phyloP scores from a whole-genome alignment of 2,329 filamentous ascomycete species.

The Xylaria sp. region DNA sequence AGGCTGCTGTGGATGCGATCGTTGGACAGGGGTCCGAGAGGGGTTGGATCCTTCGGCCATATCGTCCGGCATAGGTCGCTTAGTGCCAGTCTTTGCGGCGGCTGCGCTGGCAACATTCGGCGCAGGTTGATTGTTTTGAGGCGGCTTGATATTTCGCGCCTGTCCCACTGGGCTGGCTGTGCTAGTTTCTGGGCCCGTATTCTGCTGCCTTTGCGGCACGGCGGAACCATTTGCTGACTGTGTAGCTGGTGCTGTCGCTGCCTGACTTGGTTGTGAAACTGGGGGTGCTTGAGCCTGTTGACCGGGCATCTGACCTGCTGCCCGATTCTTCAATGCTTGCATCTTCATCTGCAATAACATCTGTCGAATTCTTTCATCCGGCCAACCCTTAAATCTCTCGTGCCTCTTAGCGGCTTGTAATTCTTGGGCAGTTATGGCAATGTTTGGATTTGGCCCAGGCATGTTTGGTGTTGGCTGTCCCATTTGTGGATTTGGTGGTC shows the following conservation, averaged over 20 bases:
- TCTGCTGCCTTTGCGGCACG: conserved; percentile 42
- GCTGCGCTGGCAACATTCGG: conserved; percentile 55
- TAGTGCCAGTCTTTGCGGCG: conserved; percentile 58
- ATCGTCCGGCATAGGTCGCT: conserved; percentile 63
- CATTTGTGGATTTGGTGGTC: conserved; percentile 41
- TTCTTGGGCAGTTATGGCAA: conserved; percentile 43
- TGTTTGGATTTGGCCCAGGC: conserved; percentile 20
- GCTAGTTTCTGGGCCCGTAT: conserved; percentile 37
- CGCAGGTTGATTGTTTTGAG: conserved; percentile 52
- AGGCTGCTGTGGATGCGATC: conserved; percentile 48
- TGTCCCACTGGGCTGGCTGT: conserved; percentile 37
- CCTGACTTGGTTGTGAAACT: conserved; percentile 36
- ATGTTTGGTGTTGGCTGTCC: conserved; percentile 42
- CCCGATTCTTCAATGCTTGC: conserved; percentile 33
- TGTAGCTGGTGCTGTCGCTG: conserved; percentile 34
- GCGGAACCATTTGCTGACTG: conserved; percentile 41
- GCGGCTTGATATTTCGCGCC: conserved; percentile 47
- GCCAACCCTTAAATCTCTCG: conserved; percentile 43
- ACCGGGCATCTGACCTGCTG: conserved; percentile 35
- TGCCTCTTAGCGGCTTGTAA: conserved; percentile 42
- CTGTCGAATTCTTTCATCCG: conserved; percentile 44
- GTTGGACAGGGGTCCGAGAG: conserved; percentile 43
- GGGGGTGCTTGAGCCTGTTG: conserved; percentile 37
- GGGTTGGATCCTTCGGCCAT: conserved; percentile 44
- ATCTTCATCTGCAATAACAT: conserved; percentile 44